phyloP scores from a whole-genome alignment of 768 basidiomycete species.

The Rickenella mellea region DNA sequence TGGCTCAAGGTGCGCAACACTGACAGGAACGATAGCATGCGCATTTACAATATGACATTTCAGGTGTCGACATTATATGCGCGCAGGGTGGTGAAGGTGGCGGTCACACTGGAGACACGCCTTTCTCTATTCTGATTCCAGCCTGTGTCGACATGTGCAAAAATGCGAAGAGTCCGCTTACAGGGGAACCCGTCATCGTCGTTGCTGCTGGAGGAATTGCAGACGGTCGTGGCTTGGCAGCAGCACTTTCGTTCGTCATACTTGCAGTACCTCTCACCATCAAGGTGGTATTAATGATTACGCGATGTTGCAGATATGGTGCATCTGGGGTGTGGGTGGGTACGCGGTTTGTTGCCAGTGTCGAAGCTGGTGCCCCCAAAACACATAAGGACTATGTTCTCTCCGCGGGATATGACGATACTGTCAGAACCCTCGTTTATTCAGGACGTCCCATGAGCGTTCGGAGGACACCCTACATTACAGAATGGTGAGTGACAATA shows the following conservation, averaged over 20 bases:
- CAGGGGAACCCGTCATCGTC: conserved; percentile 65
- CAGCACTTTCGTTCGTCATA: conserved; percentile 49
- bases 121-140: conserved; percentile 76
- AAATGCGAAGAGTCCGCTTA: conserved; percentile 60
- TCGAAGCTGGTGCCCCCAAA: conserved; percentile 70
- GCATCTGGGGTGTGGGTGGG: conserved; percentile 85
- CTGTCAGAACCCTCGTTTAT: conserved; percentile 61
- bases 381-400: conserved; percentile 62
- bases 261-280: neutral
- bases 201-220: conserved; percentile 82
- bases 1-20: conserved; percentile 47
- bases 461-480: conserved; percentile 70
- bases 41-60: conserved; percentile 5
- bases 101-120: conserved; percentile 78
- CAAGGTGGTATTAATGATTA: neutral
- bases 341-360: conserved; percentile 77
- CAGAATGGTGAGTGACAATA: conserved; percentile 44
- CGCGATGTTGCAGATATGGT: conserved; percentile 44
- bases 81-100: conserved; percentile 86
- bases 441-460: conserved; percentile 77
- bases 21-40: neutral
- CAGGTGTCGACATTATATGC: conserved; percentile 85
- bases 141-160: conserved; percentile 75
- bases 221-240: conserved; percentile 75
- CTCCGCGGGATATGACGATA: conserved; percentile 69